These are phyloP conservation scores for Lodderomyces jiufengensis DNA, from an alignment of 1,139 yeast species.

Conservation along the genomic window DNA sequence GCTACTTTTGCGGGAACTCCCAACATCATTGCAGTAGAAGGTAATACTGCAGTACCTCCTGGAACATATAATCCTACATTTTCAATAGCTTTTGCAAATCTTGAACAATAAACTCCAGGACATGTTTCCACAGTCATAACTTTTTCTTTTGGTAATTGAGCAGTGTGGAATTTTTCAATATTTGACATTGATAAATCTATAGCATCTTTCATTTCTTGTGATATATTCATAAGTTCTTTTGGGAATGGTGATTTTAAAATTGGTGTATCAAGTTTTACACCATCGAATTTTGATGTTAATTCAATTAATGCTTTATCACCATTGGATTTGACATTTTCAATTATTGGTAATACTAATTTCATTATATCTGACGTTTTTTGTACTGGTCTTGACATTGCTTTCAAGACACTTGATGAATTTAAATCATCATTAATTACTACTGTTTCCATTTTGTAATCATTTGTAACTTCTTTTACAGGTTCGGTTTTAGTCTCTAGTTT, in stretches of 20 bases:
- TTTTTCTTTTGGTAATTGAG: constrained; percentile 71
- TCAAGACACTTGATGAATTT: constrained; percentile 42
- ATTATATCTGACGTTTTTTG: constrained; percentile 88
- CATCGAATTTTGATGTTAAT: constrained; percentile 86
- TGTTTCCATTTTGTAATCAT: constrained; percentile 55
- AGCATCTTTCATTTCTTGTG: constrained; percentile 76
- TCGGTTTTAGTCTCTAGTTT: constrained; percentile 15
- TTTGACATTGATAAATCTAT: constrained; percentile 86
- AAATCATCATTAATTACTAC: constrained; percentile 45
- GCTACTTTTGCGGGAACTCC: constrained; percentile 99
- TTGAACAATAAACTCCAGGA: constrained; percentile 90
- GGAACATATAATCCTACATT: constrained; percentile 95
- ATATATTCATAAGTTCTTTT: constrained; percentile 65
- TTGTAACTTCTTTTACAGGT: neutral
- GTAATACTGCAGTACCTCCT: constrained; percentile 98
- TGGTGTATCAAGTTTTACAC: constrained; percentile 67
- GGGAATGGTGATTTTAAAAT: constrained; percentile 86
- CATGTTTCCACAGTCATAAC: constrained; percentile 85
- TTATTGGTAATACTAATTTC: constrained; percentile 88
- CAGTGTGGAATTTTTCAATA: constrained; percentile 88
- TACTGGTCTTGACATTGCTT: constrained; percentile 80
- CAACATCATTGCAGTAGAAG: constrained; percentile 96
- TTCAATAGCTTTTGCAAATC: constrained; percentile 93
- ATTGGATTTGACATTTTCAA: constrained; percentile 65
- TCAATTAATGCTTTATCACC: constrained; percentile 89